Percentiles rank a stretch among this genome's conserved stretches.
Evolutionary conservation across 192 early-diverging fungal genomes (phyloP).

Genomic region (Backusella morwellensis): DNA sequence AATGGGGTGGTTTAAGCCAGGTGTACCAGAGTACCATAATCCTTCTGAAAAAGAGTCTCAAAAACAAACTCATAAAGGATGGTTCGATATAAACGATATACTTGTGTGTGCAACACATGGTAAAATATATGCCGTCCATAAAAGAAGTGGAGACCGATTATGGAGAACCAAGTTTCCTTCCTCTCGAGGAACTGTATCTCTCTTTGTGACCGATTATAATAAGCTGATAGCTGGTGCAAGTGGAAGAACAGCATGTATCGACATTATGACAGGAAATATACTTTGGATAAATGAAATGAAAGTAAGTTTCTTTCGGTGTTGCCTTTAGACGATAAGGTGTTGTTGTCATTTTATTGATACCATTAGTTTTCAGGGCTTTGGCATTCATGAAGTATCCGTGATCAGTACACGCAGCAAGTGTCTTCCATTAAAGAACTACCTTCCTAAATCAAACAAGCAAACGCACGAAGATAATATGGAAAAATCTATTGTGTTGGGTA

Average conservation of each 20-base stretch:
- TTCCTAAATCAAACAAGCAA: background rate
- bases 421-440: background rate
- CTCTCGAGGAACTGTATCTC: background rate
- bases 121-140: slow-evolving; percentile 20
- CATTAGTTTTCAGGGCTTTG: slow-evolving; percentile 20
- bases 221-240: slow-evolving; percentile 3
- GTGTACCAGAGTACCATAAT: background rate
- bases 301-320: background rate
- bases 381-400: slow-evolving; percentile 15
- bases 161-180: slow-evolving; percentile 17
- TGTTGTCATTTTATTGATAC: background rate
- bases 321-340: background rate
- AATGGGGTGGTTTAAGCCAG: background rate
- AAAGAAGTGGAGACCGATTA: slow-evolving; percentile 8
- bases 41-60: background rate
- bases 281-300: slow-evolving; percentile 28
- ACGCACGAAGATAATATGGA: background rate
- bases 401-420: background rate
- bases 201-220: slow-evolving; percentile 21
- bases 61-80: background rate
- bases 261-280: slow-evolving; percentile 11
- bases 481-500: background rate
- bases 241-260: slow-evolving; percentile 15
- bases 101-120: slow-evolving; percentile 22
- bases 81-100: background rate